Evolutionary conservation across 2,329 filamentous ascomycete species (phyloP), one percentile per base, ranked within the genome.

Genomic region (Kalmusia sp.): DNA sequence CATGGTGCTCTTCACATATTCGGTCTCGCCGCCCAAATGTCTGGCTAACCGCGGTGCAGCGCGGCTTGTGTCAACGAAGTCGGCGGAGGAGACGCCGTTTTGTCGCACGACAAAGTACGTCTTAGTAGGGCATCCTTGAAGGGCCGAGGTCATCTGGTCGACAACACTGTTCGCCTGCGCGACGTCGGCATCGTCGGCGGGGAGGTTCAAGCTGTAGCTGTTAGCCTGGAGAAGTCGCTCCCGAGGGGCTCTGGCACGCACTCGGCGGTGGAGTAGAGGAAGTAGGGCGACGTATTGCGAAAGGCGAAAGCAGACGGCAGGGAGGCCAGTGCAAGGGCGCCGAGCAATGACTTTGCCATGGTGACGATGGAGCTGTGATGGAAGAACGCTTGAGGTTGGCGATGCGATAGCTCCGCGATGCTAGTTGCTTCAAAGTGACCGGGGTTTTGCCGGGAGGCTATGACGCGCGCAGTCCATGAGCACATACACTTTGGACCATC

Each of bases 281-380:
- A 84, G 76, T 96, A 95, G 15, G 95, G 93, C 49, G 91, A 93
- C 2, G 93, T 92, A 76, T 96, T 89, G 58, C 85, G 87, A 74
- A 96, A 95, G 22, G 91, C 93, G 57, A 86, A 79, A 38, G 82
- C 86, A 21, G 82, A 80, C 55, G 84, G 81, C 62, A 84, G 80
- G 65, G 68, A 61, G 39, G 85, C 75, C 52, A 83, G 73, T 66
- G 80, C 77, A 51, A 83, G 69, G 55, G 79, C 75, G 64, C 77
- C 73, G 41, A 81, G 63, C 54, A 69, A 71, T 70, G 76, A 72
- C 75, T 82, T 80, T 46, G 64, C 77, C 71, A 74, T 75, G 62
- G 54, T 68, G 58, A 40, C 51, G 54, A 58, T 56, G 52, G 52
- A 27, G 39, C 34, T 33, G 41, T n/a, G 51, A 28, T 50, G 51